Conservation (phyloP, 768 basidiomycete species). For the Kwoniella europaea region DNA sequence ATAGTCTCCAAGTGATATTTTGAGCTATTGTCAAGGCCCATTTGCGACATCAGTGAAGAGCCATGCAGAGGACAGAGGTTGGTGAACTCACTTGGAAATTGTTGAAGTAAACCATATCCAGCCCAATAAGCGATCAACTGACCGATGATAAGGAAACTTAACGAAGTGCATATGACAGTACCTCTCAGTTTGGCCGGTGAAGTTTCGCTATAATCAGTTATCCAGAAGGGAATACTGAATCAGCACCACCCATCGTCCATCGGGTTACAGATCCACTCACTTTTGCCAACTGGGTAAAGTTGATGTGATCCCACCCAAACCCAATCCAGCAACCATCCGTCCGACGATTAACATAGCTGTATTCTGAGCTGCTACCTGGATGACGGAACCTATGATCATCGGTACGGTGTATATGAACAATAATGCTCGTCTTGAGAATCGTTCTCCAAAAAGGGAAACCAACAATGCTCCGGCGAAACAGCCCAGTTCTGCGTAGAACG, state of each 20-base stretch:
- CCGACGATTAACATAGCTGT: slow-evolving; percentile 27
- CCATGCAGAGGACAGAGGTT: not conserved
- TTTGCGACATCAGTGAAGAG: too few relatives aligned
- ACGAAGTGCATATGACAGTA: slow-evolving; percentile 27
- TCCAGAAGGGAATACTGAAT: too few relatives aligned
- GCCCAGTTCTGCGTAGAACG: slow-evolving; percentile 11
- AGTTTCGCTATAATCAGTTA: slow-evolving; percentile 15
- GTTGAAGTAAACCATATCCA: slow-evolving; percentile 26
- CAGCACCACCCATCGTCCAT: too few relatives aligned
- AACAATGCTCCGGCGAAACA: slow-evolving; percentile 28
- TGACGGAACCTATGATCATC: slow-evolving; percentile 17
- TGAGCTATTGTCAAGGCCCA: not conserved
- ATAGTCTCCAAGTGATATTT: slow-evolving; percentile 27
- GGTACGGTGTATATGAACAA: slow-evolving; percentile 20
- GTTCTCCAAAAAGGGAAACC: slow-evolving; percentile 20
- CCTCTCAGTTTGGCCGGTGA: slow-evolving; percentile 26
- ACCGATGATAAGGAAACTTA: slow-evolving; percentile 32
- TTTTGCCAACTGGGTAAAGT: slow-evolving; percentile 33
- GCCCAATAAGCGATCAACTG: slow-evolving; percentile 27
- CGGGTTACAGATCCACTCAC: not conserved
- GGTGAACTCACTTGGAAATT: slow-evolving; percentile 6
- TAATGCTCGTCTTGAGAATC: slow-evolving; percentile 16
- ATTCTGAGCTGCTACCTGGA: slow-evolving; percentile 21
- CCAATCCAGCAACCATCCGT: slow-evolving; percentile 25
- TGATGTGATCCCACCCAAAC: slow-evolving; percentile 28